Base-by-base conservation (phyloP, 257 asterid genomes). In the Parsonsia alboflavescens region DNA sequence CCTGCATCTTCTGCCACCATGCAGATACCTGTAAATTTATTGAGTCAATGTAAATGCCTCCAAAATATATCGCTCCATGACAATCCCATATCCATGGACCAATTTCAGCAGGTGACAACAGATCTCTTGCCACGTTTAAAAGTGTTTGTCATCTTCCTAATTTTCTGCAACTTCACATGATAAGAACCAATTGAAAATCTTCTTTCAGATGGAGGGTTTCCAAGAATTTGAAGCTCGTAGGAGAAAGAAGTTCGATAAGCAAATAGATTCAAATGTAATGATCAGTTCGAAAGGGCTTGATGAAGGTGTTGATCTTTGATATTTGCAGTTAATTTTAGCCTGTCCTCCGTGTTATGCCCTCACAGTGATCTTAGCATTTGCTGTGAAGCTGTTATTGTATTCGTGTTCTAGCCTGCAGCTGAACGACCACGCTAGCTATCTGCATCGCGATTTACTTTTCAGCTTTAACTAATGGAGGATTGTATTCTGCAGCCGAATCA, bases 31-130 rank as follows among this genome's bases (percentile, higher is more conserved):
- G 82, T 86, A 71, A 90, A 82, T 81, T 75, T 94, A 71, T 78
- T 92, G 82, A 90, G 73, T 81, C 97, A 90, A 71, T 94, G 97
- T 93, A 89, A 83, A 81, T 80, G 95, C 73, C 84, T 94, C 72
- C 99, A 94, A 76, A 94, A 80, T 73, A 88, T 92, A 64, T 88
- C 96, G 70, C 93, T 94, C 72, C 99, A 94, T 79, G 88, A 91
- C 73, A 94, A 94, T 84, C 97, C 99, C 58, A 94, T 92, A 71
- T 89, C 96, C 6, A 90, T 92, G 99, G 97, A 92, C 80, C 77
- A 82, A 75, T 94, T 94, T 84, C 96, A 92, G 80, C 95, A 88
- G 96, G 97, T 93, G 68, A 64, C 36, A 21, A 10, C 22, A 7
- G 44, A 44, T 50, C 26, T 49, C 19, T 33, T 67, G 11, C 66